phyloP scores from a whole-genome alignment of 139 green algal species.

The Volvox reticuliferus region DNA sequence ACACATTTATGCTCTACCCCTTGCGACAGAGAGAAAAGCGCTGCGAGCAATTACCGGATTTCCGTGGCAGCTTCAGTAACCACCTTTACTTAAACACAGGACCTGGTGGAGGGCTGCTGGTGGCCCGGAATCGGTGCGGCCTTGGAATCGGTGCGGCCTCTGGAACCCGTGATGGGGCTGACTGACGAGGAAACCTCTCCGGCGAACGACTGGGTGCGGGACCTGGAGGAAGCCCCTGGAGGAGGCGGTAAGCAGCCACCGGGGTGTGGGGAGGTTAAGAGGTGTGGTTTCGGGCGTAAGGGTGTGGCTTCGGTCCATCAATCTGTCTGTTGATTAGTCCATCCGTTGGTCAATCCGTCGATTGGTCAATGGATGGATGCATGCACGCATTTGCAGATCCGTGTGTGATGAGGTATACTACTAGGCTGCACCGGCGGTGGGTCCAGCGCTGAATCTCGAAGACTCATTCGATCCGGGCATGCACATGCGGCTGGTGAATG shows the following conservation, averaged over 20 bases:
- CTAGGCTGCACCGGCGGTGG: constrained; percentile 60
- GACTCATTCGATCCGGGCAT: constrained; percentile 78
- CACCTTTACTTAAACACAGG: no score
- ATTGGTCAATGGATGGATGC: background rate
- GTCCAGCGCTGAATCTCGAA: constrained; percentile 61
- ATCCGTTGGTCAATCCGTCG: no score
- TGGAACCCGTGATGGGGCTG: constrained; percentile 74
- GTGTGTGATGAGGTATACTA: constrained; percentile 74
- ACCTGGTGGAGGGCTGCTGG: constrained; percentile 47
- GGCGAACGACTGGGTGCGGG: constrained; percentile 68
- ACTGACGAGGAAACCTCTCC: constrained; percentile 59
- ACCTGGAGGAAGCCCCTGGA: constrained; percentile 60
- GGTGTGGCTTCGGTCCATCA: no score
- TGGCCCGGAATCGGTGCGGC: constrained; percentile 74
- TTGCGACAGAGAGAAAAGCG: no score
- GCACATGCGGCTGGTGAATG: constrained; percentile 83
- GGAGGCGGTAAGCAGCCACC: constrained; percentile 43
- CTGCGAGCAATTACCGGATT: no score
- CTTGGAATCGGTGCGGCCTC: no score
- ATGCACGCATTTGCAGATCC: constrained; percentile 47
- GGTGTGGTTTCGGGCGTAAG: no score
- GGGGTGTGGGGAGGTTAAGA: background rate
- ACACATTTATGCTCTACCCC: no score
- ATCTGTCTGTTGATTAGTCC: no score
- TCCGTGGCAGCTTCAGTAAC: no score